These are phyloP conservation scores for Mycena pura DNA, from an alignment of 768 basidiomycete species.

Conservation along the genomic window DNA sequence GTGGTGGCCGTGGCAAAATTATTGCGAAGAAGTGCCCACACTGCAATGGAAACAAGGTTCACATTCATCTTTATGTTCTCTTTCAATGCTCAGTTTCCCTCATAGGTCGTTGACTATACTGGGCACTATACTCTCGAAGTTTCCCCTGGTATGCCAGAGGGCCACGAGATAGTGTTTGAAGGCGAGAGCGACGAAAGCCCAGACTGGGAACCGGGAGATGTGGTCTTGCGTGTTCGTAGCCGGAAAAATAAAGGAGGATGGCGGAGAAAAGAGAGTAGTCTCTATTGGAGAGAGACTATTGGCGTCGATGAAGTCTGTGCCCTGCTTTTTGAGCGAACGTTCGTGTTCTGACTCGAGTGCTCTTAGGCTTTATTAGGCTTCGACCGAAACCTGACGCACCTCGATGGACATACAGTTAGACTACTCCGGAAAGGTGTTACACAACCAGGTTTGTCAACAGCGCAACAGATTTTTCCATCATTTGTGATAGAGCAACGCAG, in stretches of 20 bases:
- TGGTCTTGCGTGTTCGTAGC: constrained; percentile 85
- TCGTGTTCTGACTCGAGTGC: constrained; percentile 1
- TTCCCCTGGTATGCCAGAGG: constrained; percentile 89
- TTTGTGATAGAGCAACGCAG: constrained; percentile 43
- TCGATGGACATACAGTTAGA: constrained; percentile 84
- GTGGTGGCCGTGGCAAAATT: constrained; percentile 81
- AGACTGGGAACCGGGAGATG: constrained; percentile 96
- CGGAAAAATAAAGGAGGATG: constrained; percentile 80
- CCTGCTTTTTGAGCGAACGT: background rate
- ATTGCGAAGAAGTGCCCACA: constrained; percentile 83
- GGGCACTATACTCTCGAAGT: constrained; percentile 88
- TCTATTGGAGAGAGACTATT: constrained; percentile 93
- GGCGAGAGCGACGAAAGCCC: constrained; percentile 97
- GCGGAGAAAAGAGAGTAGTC: constrained; percentile 86
- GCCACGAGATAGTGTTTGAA: constrained; percentile 90
- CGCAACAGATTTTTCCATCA: background rate
- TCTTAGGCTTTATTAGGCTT: constrained; percentile 94
- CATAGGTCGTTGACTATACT: constrained; percentile 71
- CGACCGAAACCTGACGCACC: constrained; percentile 86
- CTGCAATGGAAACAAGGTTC: constrained; percentile 74
- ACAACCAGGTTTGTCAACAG: constrained; percentile 73
- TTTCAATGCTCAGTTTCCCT: background rate
- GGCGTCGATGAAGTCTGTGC: constrained; percentile 84
- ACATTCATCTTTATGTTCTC: background rate
- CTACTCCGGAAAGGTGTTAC: constrained; percentile 82